These are phyloP conservation scores for Macroventuria anomochaeta DNA, from an alignment of 2,329 filamentous ascomycete genomes.

Conservation along the genomic window DNA sequence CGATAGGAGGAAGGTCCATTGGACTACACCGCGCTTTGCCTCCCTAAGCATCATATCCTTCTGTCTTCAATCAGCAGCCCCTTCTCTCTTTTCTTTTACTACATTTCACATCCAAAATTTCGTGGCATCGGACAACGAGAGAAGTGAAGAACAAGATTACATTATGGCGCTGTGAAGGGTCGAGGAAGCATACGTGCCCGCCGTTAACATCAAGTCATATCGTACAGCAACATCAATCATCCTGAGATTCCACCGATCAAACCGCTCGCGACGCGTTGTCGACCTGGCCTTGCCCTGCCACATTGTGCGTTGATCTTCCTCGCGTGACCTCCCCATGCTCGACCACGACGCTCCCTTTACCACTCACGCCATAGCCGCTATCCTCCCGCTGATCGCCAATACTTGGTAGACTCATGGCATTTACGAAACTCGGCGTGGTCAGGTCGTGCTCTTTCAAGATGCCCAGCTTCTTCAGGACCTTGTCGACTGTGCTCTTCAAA, in stretches of 20 bases:
- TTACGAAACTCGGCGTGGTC: slow-evolving; percentile 30
- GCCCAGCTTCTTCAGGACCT: slow-evolving; percentile 27
- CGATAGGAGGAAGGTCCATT: background rate
- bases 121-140: no score
- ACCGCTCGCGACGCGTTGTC: background rate
- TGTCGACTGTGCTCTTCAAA: slow-evolving; percentile 31
- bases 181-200: background rate
- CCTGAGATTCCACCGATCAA: background rate
- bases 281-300: background rate
- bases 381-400: slow-evolving; percentile 13
- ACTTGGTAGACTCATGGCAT: slow-evolving; percentile 12
- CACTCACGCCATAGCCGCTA: slow-evolving; percentile 14
- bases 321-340: slow-evolving; percentile 1
- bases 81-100: no score
- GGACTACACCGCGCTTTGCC: background rate
- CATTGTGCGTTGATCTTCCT: background rate
- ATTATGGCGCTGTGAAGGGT: background rate
- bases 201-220: background rate
- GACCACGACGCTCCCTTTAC: slow-evolving; percentile 17
- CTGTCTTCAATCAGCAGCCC: no score
- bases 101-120: no score
- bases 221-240: background rate
- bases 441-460: slow-evolving; percentile 26
- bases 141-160: background rate
- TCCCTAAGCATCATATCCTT: background rate